Conservation (phyloP, 23 red algal genomes). For the Gracilariopsis chorda region DNA sequence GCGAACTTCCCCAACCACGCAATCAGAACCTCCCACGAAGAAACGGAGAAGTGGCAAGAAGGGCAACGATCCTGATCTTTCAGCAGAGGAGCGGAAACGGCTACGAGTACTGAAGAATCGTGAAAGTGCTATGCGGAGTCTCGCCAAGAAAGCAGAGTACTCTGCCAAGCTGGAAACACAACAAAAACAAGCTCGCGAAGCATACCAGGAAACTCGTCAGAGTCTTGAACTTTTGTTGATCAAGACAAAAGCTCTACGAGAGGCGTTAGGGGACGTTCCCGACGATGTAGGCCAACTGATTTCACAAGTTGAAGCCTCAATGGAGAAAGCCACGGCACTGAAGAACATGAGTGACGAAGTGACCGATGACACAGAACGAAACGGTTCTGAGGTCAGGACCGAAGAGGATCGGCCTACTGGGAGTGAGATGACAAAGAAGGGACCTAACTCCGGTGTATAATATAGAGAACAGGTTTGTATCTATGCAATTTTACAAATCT, state of each 20-base stretch:
- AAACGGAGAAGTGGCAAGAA: constrained; percentile 29
- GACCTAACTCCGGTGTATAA: no score
- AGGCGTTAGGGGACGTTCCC: constrained; percentile 14
- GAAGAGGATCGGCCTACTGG: background rate
- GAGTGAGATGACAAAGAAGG: background rate
- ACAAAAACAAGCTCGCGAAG: constrained; percentile 7
- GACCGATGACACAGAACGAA: background rate
- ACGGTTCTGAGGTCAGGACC: background rate
- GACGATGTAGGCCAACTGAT: constrained; percentile 3
- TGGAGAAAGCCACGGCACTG: background rate
- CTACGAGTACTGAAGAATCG: constrained; percentile 55
- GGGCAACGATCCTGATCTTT: constrained; percentile 1
- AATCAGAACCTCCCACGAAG: constrained; percentile 41
- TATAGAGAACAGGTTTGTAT: no score
- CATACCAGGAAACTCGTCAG: background rate
- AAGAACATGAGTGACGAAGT: background rate
- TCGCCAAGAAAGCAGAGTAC: constrained; percentile 62
- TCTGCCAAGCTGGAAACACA: constrained; percentile 46
- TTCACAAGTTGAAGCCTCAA: background rate
- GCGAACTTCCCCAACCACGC: background rate
- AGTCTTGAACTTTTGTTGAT: background rate
- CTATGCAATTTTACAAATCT: no score
- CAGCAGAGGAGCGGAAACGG: constrained; percentile 58
- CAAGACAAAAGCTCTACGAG: background rate
- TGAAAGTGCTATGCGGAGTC: constrained; percentile 62